Base-by-base conservation (phyloP, 1,139 yeast species). In the Geotrichum reessii region DNA sequence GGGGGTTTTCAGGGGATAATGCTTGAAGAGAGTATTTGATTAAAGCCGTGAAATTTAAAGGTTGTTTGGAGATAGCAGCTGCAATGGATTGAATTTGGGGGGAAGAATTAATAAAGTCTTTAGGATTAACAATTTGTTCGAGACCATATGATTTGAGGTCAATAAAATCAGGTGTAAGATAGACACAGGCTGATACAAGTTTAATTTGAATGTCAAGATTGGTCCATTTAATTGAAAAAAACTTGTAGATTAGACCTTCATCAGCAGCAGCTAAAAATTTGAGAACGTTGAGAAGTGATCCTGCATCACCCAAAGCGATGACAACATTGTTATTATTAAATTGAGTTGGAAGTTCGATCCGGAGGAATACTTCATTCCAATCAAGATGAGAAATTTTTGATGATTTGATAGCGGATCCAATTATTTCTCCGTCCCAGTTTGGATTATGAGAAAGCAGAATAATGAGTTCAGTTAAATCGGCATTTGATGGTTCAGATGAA, bases 11-110 rank as follows among this genome's bases (percentile, higher is more conserved):
- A 22, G 71, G 66, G 52, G 67, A 63, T 27, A 71, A 64, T 8
- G 73, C 69, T 27, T 69, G 69, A 21, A 72, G 61, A n/a, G 69
- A 65, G 25, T 69, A 61, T 28, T 65, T 67, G 50, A 73, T 63
- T 11, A 73, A 59, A 31, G 66, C 67, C 14, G 62, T 50, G 33
- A 65, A 63, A 54, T 72, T 72, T 56, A 71, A 61, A 12, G 69
- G 68, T 47, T 66, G 69, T 1, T 55, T 53, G n/a, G 58, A 60
- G 14, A 68, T 63, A 25, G 61, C 58, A 14, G 50, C 44, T 0
- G 68, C 69, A 53, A 65, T 53, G 2, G 61, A 47, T 51, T 57
- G 60, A 46, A 66, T 53, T 33, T 60, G 63, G 24, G 64, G 62
- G 3, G 68, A 59, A 7, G 66, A 61, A 40, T 56, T 54, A 17